phyloP scores from a whole-genome alignment of 306 rosid species.

The Herpetospermum pedunculosum region DNA sequence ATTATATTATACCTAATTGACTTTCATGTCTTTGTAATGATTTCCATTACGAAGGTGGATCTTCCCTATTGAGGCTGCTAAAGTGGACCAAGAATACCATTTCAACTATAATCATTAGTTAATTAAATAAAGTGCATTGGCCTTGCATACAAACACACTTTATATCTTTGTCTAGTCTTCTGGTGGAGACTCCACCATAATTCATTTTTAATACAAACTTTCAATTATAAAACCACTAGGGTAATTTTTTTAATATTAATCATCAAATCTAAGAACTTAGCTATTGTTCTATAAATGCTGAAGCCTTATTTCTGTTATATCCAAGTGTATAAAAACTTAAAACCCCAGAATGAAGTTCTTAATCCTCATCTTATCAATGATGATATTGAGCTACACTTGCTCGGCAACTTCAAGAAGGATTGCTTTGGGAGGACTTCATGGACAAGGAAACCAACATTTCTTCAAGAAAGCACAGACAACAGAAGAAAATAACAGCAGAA shows the following conservation, averaged over 20 bases:
- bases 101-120: background rate
- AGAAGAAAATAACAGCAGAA: constrained; percentile 20
- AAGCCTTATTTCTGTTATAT: background rate
- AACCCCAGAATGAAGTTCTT: constrained; percentile 31
- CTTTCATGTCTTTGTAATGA: background rate
- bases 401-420: constrained; percentile 24
- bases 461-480: constrained; percentile 15
- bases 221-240: constrained; percentile 6
- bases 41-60: constrained; percentile 33
- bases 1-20: constrained; percentile 10
- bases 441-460: constrained; percentile 30
- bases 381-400: constrained; percentile 16
- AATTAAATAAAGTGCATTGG: background rate
- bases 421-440: constrained; percentile 27
- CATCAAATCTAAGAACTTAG: background rate
- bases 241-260: background rate
- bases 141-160: background rate
- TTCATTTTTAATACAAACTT: constrained; percentile 10
- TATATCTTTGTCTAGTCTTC: background rate
- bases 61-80: constrained; percentile 24
- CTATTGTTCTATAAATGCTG: constrained; percentile 1
- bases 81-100: constrained; percentile 11
- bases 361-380: constrained; percentile 19
- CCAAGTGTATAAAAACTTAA: background rate
- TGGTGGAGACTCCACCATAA: constrained; percentile 15